Conservation (phyloP, 2,329 filamentous ascomycete genomes). For the Monosporascus cannonballus region DNA sequence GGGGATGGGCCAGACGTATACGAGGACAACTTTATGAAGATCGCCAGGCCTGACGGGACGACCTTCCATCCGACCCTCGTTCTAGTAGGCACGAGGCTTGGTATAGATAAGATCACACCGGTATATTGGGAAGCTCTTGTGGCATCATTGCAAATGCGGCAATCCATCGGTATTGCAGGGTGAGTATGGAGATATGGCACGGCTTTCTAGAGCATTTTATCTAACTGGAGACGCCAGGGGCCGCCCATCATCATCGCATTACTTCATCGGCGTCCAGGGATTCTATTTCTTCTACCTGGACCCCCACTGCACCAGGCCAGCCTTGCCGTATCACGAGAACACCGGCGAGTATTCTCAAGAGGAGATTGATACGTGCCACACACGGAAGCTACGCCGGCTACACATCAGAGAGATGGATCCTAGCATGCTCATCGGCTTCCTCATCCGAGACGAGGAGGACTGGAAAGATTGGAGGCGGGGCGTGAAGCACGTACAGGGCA, state of each 20-base stretch:
- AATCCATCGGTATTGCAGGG: constrained; percentile 96
- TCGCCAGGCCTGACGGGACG: constrained; percentile 62
- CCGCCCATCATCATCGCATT: constrained; percentile 78
- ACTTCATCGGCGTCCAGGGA: constrained; percentile 57
- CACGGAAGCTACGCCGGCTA: constrained; percentile 72
- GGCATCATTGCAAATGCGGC: constrained; percentile 74
- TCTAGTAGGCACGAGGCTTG: constrained; percentile 79
- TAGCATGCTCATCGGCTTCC: constrained; percentile 92
- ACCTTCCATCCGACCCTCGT: constrained; percentile 79
- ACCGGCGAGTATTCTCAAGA: constrained; percentile 56
- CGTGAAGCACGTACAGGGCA: constrained; percentile 71
- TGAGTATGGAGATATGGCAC: constrained; percentile 35
- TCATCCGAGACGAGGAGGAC: constrained; percentile 76
- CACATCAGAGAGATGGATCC: constrained; percentile 93
- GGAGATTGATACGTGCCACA: constrained; percentile 82
- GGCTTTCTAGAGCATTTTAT: background rate
- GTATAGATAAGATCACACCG: constrained; percentile 89
- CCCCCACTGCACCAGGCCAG: constrained; percentile 77
- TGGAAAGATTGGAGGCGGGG: constrained; percentile 76
- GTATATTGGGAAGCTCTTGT: constrained; percentile 95
- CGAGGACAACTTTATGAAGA: constrained; percentile 76
- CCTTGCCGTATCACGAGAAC: constrained; percentile 59
- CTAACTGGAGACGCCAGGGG: constrained; percentile 50
- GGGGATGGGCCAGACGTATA: constrained; percentile 90
- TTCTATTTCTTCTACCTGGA: constrained; percentile 90